Percentiles rank a stretch among this genome's conserved stretches.
Conservation (phyloP, 164 flowering plant species). For the Chimonanthus praecox region DNA sequence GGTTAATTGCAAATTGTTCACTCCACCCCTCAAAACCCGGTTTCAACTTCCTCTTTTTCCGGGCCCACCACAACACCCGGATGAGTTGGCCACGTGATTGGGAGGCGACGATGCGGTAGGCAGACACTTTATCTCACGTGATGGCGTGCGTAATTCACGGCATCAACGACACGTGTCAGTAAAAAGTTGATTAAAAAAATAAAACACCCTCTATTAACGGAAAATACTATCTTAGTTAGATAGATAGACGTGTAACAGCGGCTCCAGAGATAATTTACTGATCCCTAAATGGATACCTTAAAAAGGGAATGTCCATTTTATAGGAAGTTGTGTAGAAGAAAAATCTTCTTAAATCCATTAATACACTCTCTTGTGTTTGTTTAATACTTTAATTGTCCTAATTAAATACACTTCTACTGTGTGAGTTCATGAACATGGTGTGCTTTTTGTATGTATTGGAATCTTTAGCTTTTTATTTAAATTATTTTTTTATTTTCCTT, state of each 20-base stretch:
- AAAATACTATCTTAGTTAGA: slow-evolving; percentile 4
- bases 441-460: slow-evolving; percentile 15
- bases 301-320: slow-evolving; percentile 44
- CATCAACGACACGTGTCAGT: slow-evolving; percentile 28
- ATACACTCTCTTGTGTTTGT: not conserved
- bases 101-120: slow-evolving; percentile 51
- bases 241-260: slow-evolving; percentile 2
- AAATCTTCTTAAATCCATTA: too few relatives aligned
- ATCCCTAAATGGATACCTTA: slow-evolving; percentile 69
- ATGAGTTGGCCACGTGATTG: slow-evolving; percentile 92
- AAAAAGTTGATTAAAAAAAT: not conserved
- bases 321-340: slow-evolving; percentile 7
- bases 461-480: slow-evolving; percentile 13
- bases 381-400: not conserved
- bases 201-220: not conserved
- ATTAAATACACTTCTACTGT: not conserved
- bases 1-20: not conserved
- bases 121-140: slow-evolving; percentile 57
- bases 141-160: slow-evolving; percentile 42
- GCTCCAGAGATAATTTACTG: slow-evolving; percentile 44
- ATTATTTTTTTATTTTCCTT: not conserved
- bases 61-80: slow-evolving; percentile 32
- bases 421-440: slow-evolving; percentile 13
- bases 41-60: not conserved
- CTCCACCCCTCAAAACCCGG: not conserved